Evolutionary conservation across 441 rosid species (phyloP).

Genomic region (Croton setiger): DNA sequence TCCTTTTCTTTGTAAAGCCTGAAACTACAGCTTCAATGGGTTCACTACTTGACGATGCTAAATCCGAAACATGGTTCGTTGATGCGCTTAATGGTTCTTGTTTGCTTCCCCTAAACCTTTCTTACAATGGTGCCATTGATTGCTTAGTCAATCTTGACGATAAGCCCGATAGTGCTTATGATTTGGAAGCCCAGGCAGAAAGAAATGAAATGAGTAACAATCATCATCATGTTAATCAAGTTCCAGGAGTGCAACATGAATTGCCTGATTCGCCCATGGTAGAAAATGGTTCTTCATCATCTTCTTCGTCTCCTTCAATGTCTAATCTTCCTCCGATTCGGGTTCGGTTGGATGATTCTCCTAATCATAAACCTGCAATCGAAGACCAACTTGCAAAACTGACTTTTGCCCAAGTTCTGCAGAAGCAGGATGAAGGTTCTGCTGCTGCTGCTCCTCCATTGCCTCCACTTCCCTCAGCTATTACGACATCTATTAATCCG

Average conservation of each 20-base stretch:
- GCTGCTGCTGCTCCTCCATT: constrained; percentile 38
- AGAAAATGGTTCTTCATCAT: constrained; percentile 71
- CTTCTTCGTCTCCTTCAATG: constrained; percentile 73
- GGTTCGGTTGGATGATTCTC: constrained; percentile 56
- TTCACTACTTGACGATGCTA: constrained; percentile 59
- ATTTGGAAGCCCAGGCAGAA: constrained; percentile 19
- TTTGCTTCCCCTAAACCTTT: constrained; percentile 51
- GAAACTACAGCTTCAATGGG: constrained; percentile 78
- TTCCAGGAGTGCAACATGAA: constrained; percentile 34
- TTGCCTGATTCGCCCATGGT: constrained; percentile 82
- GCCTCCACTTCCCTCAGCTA: constrained; percentile 33
- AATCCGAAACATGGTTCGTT: constrained; percentile 91
- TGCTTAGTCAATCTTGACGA: constrained; percentile 64
- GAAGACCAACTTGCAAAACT: constrained; percentile 71
- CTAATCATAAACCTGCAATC: constrained; percentile 45
- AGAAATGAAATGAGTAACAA: no score
- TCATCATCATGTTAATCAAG: constrained; percentile 33
- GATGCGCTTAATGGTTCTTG: constrained; percentile 70
- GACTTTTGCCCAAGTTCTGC: constrained; percentile 35
- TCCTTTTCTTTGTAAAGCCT: constrained; percentile 63
- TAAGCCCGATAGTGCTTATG: constrained; percentile 18
- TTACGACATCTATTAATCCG: constrained; percentile 17
- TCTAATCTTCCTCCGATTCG: constrained; percentile 76
- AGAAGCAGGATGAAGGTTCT: constrained; percentile 54
- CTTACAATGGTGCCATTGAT: constrained; percentile 62